Evolutionary conservation across 768 basidiomycete species (phyloP).

Genomic region (Roridomyces roridus): DNA sequence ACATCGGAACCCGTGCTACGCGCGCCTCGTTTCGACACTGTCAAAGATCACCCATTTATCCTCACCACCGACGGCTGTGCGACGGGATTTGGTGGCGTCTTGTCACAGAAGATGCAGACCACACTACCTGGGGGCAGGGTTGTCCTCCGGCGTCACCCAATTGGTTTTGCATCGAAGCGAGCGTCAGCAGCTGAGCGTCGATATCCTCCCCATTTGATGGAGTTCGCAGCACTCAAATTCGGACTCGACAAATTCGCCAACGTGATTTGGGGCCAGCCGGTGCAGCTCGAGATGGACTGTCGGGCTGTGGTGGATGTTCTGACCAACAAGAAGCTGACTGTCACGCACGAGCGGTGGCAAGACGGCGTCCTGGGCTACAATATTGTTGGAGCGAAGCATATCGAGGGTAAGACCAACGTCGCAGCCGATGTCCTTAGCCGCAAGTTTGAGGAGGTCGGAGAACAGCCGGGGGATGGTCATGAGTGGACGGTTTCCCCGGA

Average conservation of each 20-base stretch:
- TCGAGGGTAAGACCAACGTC: conserved; percentile 26
- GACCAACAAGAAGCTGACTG: conserved; percentile 27
- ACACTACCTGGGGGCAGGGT: conserved; percentile 17
- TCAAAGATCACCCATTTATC: conserved; percentile 34
- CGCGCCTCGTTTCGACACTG: conserved; percentile 29
- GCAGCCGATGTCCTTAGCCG: conserved; percentile 30
- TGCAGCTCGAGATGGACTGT: conserved; percentile 24
- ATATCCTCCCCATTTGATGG: conserved; percentile 38
- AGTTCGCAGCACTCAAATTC: conserved; percentile 33
- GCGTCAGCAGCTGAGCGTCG: conserved; percentile 36
- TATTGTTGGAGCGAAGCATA: conserved; percentile 27
- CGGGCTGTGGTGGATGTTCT: conserved; percentile 31
- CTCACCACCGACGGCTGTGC: conserved; percentile 37
- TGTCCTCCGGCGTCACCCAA: conserved; percentile 29
- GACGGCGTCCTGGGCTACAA: conserved; percentile 32
- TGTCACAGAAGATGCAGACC: conserved; percentile 28
- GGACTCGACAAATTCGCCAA: conserved; percentile 26
- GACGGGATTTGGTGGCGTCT: conserved; percentile 32
- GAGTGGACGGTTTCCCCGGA: conserved; percentile 31
- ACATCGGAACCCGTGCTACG: conserved; percentile 28
- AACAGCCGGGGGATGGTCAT: conserved; percentile 7
- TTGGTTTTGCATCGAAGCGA: conserved; percentile 41
- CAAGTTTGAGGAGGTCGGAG: background rate
- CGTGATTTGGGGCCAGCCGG: conserved; percentile 30
- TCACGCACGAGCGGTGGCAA: conserved; percentile 32